Conservation (phyloP, 2,329 filamentous ascomycete species). For the Myriosclerotinia scirpicola region DNA sequence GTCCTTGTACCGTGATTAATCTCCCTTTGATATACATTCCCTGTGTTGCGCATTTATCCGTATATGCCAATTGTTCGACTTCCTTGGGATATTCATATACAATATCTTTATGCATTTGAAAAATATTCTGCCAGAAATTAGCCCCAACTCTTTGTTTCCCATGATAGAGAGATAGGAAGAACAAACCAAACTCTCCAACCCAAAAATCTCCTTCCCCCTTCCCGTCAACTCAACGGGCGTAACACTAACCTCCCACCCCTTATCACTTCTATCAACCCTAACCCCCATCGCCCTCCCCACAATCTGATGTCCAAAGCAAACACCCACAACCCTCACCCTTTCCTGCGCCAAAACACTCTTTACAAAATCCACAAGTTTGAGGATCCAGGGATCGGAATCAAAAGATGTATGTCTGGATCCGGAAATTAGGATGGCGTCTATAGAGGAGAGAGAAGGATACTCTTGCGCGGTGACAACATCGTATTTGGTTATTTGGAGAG, state of each 20-base stretch:
- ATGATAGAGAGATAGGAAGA: not conserved
- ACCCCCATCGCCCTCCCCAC: constrained; percentile 69
- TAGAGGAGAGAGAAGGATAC: constrained; percentile 70
- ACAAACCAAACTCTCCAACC: constrained; percentile 57
- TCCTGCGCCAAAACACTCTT: constrained; percentile 57
- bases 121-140: constrained; percentile 55
- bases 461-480: constrained; percentile 67
- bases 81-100: constrained; percentile 63
- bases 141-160: not conserved
- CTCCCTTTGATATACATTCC: constrained; percentile 69
- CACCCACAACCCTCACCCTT: constrained; percentile 69
- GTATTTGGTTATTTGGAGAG: constrained; percentile 51
- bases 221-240: constrained; percentile 65
- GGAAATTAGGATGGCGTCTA: constrained; percentile 82
- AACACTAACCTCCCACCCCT: constrained; percentile 82
- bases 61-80: constrained; percentile 63
- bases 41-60: constrained; percentile 70
- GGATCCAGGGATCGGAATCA: constrained; percentile 73
- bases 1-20: constrained; percentile 78
- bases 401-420: constrained; percentile 75
- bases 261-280: constrained; percentile 63
- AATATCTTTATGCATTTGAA: constrained; percentile 85
- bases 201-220: constrained; percentile 71
- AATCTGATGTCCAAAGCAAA: constrained; percentile 90
- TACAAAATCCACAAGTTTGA: constrained; percentile 69